Percentiles rank a stretch among this genome's conserved stretches.
phyloP scores from a whole-genome alignment of 2,329 filamentous ascomycete genomes.

The Zymoseptoria ardabiliae region DNA sequence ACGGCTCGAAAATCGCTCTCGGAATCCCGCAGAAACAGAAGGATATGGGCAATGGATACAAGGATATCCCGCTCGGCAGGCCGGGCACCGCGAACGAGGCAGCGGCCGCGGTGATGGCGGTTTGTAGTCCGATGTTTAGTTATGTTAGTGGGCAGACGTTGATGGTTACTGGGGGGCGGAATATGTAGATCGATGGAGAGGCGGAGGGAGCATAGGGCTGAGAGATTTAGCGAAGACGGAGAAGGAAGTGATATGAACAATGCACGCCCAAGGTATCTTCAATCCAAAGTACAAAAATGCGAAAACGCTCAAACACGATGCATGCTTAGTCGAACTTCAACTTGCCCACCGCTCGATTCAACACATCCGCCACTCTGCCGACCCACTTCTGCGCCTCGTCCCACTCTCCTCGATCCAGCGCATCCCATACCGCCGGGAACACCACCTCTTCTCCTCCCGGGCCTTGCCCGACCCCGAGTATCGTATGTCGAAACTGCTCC shows the following conservation, averaged over 20 bases:
- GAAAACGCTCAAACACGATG: neutral
- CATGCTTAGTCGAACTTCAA: conserved; percentile 25
- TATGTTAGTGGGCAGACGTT: conserved; percentile 86
- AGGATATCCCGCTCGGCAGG: conserved; percentile 70
- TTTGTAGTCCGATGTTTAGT: conserved; percentile 72
- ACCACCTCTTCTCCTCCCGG: conserved; percentile 57
- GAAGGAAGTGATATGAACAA: neutral
- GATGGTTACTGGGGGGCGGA: conserved; percentile 71
- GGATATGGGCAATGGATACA: conserved; percentile 34
- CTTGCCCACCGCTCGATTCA: conserved; percentile 53
- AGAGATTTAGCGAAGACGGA: too few relatives aligned
- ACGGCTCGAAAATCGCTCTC: conserved; percentile 66
- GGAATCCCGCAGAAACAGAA: conserved; percentile 62
- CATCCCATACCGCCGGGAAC: conserved; percentile 81
- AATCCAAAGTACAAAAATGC: neutral
- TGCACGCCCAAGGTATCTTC: neutral
- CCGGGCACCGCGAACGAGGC: conserved; percentile 74
- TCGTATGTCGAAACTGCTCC: conserved; percentile 86
- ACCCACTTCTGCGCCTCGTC: conserved; percentile 58
- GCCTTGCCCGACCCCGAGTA: conserved; percentile 82
- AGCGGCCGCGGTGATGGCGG: conserved; percentile 66
- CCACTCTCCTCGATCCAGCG: conserved; percentile 66
- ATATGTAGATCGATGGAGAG: conserved; percentile 40
- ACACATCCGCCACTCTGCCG: conserved; percentile 61
- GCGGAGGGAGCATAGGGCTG: too few relatives aligned